Percentiles rank a stretch among this genome's conserved stretches.
phyloP scores from a whole-genome alignment of 208 protist species.

The Leishmania turanica region DNA sequence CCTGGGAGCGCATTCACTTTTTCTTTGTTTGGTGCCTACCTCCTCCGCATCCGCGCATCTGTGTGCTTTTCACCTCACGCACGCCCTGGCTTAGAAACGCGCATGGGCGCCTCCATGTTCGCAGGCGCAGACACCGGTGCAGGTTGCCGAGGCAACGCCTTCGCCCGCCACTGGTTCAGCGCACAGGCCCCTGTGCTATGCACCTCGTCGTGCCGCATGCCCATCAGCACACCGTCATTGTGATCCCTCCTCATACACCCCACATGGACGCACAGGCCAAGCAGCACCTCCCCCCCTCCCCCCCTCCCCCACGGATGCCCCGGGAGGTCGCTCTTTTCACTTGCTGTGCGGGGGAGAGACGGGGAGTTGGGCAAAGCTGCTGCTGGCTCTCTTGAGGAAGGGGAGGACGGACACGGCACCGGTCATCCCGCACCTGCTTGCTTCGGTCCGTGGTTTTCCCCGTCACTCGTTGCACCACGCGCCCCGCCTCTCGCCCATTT shows the following conservation, averaged over 20 bases:
- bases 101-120: not conserved
- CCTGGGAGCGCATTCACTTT: not conserved
- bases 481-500: not conserved
- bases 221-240: not conserved
- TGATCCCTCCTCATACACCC: not conserved
- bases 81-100: not conserved
- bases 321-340: not conserved
- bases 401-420: not conserved
- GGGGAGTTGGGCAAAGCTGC: not conserved
- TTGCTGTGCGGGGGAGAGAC: not conserved
- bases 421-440: not conserved
- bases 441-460: not conserved
- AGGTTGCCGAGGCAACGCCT: not conserved
- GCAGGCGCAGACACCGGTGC: not conserved
- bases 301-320: not conserved
- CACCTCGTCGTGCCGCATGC: no score
- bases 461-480: no score
- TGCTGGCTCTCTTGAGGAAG: not conserved
- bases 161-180: not conserved
- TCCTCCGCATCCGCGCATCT: not conserved
- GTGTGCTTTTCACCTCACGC: not conserved
- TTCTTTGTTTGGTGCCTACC: not conserved
- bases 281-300: not conserved
- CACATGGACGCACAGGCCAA: not conserved
- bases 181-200: not conserved